Evolutionary conservation across 1,284 basidiomycete species (phyloP).

Genomic region (Cutaneotrichosporon cavernicola): DNA sequence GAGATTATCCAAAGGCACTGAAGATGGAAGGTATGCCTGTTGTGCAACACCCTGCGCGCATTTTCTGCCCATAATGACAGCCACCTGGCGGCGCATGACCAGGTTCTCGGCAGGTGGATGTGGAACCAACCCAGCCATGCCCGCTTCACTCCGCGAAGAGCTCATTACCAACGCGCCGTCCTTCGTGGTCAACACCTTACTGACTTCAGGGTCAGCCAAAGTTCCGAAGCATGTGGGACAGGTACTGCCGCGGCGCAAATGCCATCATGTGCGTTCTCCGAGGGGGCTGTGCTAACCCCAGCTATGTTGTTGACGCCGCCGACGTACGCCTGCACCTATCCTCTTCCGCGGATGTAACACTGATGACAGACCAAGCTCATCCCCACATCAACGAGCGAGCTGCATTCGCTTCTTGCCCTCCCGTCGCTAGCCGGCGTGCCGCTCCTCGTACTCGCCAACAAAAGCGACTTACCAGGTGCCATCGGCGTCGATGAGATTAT

Average conservation of each 20-base stretch:
- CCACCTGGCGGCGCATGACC: too few relatives aligned
- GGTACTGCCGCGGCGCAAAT: conserved; percentile 91
- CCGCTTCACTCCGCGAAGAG: not conserved
- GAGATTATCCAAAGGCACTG: too few relatives aligned
- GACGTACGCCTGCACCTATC: conserved; percentile 61
- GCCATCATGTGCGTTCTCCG: conserved; percentile 75
- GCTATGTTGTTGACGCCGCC: conserved; percentile 86
- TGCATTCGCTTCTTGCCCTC: conserved; percentile 79
- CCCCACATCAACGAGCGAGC: conserved; percentile 81
- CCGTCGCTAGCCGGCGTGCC: conserved; percentile 75
- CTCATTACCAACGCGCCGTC: not conserved
- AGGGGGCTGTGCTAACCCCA: conserved; percentile 47
- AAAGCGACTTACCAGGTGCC: conserved; percentile 83
- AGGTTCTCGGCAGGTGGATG: too few relatives aligned
- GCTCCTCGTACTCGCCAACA: conserved; percentile 89
- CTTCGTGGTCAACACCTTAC: not conserved
- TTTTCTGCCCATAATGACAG: too few relatives aligned
- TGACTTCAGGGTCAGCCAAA: conserved; percentile 72
- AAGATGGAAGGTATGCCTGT: too few relatives aligned
- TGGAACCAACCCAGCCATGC: too few relatives aligned
- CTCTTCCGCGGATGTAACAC: not conserved
- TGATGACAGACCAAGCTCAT: conserved; percentile 68
- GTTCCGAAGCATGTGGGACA: conserved; percentile 79
- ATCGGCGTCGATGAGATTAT: conserved; percentile 84
- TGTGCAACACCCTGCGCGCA: too few relatives aligned